Evolutionary conservation across 768 basidiomycete species (phyloP), one percentile per base, ranked within the genome.

Genomic region (Suillus decipiens): DNA sequence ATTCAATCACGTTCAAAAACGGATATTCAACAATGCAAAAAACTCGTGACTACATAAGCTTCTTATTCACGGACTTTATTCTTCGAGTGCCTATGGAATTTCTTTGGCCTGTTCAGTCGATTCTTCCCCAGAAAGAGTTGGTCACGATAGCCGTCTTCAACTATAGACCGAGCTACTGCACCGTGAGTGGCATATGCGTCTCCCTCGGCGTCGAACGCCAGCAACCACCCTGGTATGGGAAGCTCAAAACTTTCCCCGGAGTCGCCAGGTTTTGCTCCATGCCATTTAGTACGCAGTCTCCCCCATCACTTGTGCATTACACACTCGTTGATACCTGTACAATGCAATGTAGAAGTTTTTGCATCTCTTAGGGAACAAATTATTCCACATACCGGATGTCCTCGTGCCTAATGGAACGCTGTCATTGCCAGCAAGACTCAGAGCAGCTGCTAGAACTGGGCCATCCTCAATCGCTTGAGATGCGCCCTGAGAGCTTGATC

Each of bases 381-480:
- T 33, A 36, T 31, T 11, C 56, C 36, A 45, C 61, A 28, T 63
- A 64, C 68, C 61, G 55, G 12, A 63, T 64, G 61, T 36, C 50
- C 61, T 67, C 39, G 57, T 37, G 5, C 59, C 70, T 41, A 66
- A 47, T 19, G 28, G 31, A 22, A 59, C 28, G 12, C 42, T 33
- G 33, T 37, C 59, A 55, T 60, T 69, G 0, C 57, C 64, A 6
- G 51, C 63, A 28, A 65, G 53, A 28, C 50, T 22, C 12, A 81
- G 66, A 5, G 71, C 66, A 12, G 74, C 70, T 0, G 73, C 76
- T 14, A 80, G 64, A 1, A 77, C 73, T 0, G 75, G 75, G 2
- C 71, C 79, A 61, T 81, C 79, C 61, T 82, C 80, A 28, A 79
- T 73, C 1, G 78, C 79, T 57, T 80, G 77, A 1, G 80, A 75